These are phyloP conservation scores for Butyriboletus loyo DNA, from an alignment of 768 basidiomycete species.

Conservation along the genomic window DNA sequence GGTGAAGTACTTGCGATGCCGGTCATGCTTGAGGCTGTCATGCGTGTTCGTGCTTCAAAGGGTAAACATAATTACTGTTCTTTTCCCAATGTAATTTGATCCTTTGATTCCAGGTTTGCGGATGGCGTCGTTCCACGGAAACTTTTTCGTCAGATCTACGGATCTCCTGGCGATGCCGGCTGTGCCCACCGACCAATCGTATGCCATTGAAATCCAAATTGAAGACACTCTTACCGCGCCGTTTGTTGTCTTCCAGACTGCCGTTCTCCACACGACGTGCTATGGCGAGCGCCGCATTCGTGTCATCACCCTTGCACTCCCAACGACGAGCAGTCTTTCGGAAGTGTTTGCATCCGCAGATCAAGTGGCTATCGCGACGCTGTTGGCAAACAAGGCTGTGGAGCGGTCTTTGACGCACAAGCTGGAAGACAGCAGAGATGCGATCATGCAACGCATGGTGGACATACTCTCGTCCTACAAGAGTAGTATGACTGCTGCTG, in stretches of 20 bases:
- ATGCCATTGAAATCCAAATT: constrained; percentile 92
- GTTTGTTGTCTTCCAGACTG: constrained; percentile 93
- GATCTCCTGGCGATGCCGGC: constrained; percentile 95
- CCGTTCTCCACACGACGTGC: constrained; percentile 90
- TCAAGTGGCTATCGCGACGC: constrained; percentile 79
- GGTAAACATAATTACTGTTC: constrained; percentile 42
- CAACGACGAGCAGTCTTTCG: constrained; percentile 82
- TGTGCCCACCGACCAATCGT: constrained; percentile 95
- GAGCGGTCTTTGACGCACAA: constrained; percentile 83
- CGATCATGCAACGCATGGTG: constrained; percentile 77
- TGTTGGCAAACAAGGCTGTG: constrained; percentile 90
- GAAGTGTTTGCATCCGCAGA: constrained; percentile 91
- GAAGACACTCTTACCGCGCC: constrained; percentile 91
- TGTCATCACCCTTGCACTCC: constrained; percentile 83
- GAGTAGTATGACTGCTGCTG: constrained; percentile 92
- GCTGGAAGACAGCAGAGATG: constrained; percentile 85
- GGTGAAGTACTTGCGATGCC: constrained; percentile 90
- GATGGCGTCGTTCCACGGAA: constrained; percentile 98
- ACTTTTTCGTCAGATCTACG: constrained; percentile 97
- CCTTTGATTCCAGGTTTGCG: constrained; percentile 59
- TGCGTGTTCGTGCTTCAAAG: constrained; percentile 96
- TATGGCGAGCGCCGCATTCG: constrained; percentile 91
- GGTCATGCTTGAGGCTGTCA: constrained; percentile 95
- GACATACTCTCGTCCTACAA: constrained; percentile 89
- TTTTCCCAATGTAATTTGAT: neutral